A percentile compares a stretch with the other conserved stretches of the same genome.
Conservation (phyloP, 164 flowering plant species). For the Taxillus chinensis region DNA sequence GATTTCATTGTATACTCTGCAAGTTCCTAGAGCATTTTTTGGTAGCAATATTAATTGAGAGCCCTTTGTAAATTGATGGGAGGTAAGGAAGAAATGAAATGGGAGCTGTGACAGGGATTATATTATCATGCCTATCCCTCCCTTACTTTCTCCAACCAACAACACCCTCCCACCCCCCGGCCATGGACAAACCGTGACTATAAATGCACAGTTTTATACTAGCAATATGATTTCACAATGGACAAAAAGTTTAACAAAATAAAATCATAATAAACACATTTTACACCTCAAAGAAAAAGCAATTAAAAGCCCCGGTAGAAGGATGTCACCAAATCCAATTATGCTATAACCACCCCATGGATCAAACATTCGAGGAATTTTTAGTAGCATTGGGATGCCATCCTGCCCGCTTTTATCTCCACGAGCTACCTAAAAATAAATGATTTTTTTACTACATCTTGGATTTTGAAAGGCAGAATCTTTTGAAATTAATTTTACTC, state of each 20-base stretch:
- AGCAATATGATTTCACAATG: too few relatives aligned
- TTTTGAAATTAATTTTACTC: not conserved
- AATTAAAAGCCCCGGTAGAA: slow-evolving; percentile 58
- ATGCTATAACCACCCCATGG: slow-evolving; percentile 77
- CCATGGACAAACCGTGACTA: too few relatives aligned
- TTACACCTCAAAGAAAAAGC: slow-evolving; percentile 56
- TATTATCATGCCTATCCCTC: too few relatives aligned
- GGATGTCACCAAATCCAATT: slow-evolving; percentile 72
- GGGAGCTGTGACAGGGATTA: too few relatives aligned
- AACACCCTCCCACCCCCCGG: too few relatives aligned
- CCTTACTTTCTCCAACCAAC: too few relatives aligned
- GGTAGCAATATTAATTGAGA: too few relatives aligned
- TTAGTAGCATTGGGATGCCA: slow-evolving; percentile 68
- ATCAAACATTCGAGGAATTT: slow-evolving; percentile 62
- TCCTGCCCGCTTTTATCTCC: slow-evolving; percentile 59
- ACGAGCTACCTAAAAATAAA: slow-evolving; percentile 44
- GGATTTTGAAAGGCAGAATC: not conserved
- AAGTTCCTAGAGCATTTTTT: too few relatives aligned
- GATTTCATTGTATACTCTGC: too few relatives aligned
- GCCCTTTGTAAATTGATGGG: too few relatives aligned
- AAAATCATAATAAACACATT: not conserved
- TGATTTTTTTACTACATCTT: not conserved
- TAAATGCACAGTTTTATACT: too few relatives aligned
- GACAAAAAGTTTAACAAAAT: not conserved
- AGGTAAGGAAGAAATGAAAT: too few relatives aligned